Base-by-base conservation (phyloP, 108 stramenopile species). In the Skeletonema potamos region DNA sequence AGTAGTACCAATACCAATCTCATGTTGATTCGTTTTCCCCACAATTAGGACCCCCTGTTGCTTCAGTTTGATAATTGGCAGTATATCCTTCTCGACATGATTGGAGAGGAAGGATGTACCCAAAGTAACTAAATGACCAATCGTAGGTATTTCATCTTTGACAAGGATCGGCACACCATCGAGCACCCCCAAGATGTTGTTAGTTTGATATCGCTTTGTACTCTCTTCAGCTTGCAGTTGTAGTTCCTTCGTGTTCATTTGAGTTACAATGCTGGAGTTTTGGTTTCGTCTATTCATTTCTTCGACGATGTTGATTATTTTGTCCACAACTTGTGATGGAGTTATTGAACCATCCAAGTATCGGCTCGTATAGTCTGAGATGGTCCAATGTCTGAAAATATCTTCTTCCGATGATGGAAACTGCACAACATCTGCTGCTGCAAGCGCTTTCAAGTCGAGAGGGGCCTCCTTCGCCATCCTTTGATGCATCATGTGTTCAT, bases 141-240 rank as follows among this genome's bases (percentile, higher is more conserved):
- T 67, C 13, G 76, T 71, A 11, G 66, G 29, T 15, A 82, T 46
- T 56, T 79, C 85, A 24, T 88, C 87, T 72, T 88, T 88, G 44
- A 88, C 62, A 12, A 67, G 66, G 9, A 88, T 66, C 9, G 87
- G 87, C 4, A 88, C 87, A 20, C 87, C 87, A 62, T 88, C 85
- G 15, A 85, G 51, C 6, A 84, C 62, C 4, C 83, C 71, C 54
- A 83, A 64, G 4, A 74, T 63, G 3, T 26, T 41, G 2, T 69
- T 62, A 28, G 15, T 37, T 27, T 55, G 18, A 33, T 82, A 84
- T n/a, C 85, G 36, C 54, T 72, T 41, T 26, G 71, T 77, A 24
- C 79, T 64, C 7, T 54, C 76, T 11, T 39, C 41, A 20, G 85
- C 85, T 58, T 76, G 75, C 34, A 11, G 10, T 46, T 27, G 39